Evolutionary conservation across 371 early-diverging fungal genomes (phyloP), one percentile per base, ranked within the genome.

Genomic region (Mortierella sp.): DNA sequence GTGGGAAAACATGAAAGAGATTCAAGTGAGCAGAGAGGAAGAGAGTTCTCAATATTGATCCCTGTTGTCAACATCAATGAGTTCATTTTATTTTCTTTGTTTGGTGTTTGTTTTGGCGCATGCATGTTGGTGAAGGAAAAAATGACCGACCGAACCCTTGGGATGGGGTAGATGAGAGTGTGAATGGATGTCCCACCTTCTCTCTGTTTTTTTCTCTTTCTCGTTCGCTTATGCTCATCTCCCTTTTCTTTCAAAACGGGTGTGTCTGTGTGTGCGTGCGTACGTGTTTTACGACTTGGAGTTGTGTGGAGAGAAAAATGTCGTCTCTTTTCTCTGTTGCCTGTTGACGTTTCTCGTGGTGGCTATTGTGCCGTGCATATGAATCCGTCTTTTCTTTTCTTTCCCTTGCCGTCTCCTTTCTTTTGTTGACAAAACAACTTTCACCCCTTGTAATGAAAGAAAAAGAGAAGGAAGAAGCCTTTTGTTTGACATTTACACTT

Each of bases 361-460:
- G 18, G 35, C 63, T 63, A 63, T 63, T 32, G 63, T 63, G 35
- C 35, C 63, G 63, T 63, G 16, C 63, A 35, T 63, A 35, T 16
- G 16, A 16, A 63, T 63, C 14, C 38, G 1, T 16, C 63, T 35
- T 63, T 35, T 14, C 8, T 35, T 35, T 58, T 3, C 29, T 63
- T 51, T 51, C 49, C 21, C 32, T 32, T 75, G 49, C 48, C 43
- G 49, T 55, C 38, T 49, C 71, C 35, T 77, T 63, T 77, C 48
- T 70, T 38, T 65, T 32, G 18, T 24, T 55, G 51, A 29, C 70
- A 35, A 24, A 65, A 24, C n/a, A 58, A 43, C 75, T 46, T 63
- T 51, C 18, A 35, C 32, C 7, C 63, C 63, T 63, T 63, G 32
- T 16, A 6, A 63, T 1, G 35, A 32, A 63, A 29, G 60, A 46